These are phyloP conservation scores for Aethionema arabicum DNA, from an alignment of 345 rosid genomes.

Conservation along the genomic window DNA sequence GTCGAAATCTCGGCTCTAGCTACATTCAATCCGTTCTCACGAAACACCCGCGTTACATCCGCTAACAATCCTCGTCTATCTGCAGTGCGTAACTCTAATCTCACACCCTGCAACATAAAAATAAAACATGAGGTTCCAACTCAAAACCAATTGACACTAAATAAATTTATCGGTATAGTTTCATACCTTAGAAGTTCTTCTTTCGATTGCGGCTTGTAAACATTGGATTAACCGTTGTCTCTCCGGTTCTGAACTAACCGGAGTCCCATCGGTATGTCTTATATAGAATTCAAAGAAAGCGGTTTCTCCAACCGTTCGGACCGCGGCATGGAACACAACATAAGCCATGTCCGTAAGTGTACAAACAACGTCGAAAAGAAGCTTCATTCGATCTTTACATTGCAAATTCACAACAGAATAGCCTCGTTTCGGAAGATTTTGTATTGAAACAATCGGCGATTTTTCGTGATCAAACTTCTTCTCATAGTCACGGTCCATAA, in stretches of 20 bases:
- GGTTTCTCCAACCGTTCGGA: slow-evolving; percentile 55
- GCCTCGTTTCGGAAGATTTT: slow-evolving; percentile 72
- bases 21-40: slow-evolving; percentile 86
- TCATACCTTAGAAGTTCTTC: slow-evolving; percentile 79
- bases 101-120: slow-evolving; percentile 55
- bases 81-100: slow-evolving; percentile 60
- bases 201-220: slow-evolving; percentile 76
- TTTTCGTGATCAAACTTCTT: slow-evolving; percentile 48
- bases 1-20: slow-evolving; percentile 92
- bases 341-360: slow-evolving; percentile 95
- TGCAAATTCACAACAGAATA: slow-evolving; percentile 90
- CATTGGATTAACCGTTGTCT: slow-evolving; percentile 89
- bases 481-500: slow-evolving; percentile 90
- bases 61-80: slow-evolving; percentile 77
- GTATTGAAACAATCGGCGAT: slow-evolving; percentile 70
- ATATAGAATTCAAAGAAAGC: slow-evolving; percentile 83
- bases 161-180: neutral
- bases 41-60: slow-evolving; percentile 72
- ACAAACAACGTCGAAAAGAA: slow-evolving; percentile 88
- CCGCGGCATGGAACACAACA: slow-evolving; percentile 82
- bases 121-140: neutral
- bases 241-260: slow-evolving; percentile 91
- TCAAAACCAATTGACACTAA: neutral
- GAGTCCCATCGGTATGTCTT: slow-evolving; percentile 77
- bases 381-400: slow-evolving; percentile 80